Conservation (phyloP, 148 eudicot genomes). For the Rhododendron vialii region DNA sequence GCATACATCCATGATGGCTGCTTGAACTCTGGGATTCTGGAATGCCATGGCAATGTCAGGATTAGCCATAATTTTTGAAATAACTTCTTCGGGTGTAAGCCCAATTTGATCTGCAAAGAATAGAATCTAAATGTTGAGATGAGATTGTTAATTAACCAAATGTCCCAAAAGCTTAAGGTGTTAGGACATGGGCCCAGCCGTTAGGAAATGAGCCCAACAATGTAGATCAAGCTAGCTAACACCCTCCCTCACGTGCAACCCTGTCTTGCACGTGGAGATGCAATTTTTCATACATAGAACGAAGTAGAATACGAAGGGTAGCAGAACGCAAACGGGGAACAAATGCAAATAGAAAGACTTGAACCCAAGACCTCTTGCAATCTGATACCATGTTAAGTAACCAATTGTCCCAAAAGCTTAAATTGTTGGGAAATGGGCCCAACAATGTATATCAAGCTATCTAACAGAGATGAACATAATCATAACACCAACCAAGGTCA, state of each 20-base stretch:
- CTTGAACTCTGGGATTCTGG: constrained; percentile 95
- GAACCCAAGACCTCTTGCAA: background rate
- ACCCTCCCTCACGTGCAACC: background rate
- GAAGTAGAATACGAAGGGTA: background rate
- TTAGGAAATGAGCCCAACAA: background rate
- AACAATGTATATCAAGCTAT: background rate
- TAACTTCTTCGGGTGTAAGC: constrained; percentile 89
- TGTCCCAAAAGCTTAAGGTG: background rate
- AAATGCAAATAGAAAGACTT: too few species aligned
- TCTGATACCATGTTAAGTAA: background rate
- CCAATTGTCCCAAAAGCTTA: background rate
- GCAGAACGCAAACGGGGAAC: background rate
- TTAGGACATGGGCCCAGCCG: background rate
- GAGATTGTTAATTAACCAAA: background rate
- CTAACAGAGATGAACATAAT: background rate
- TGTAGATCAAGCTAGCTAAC: background rate
- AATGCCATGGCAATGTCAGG: constrained; percentile 98
- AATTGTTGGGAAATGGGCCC: too few species aligned
- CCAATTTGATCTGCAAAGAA: constrained; percentile 78
- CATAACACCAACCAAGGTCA: background rate
- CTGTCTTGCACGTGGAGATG: background rate
- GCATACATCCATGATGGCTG: constrained; percentile 96
- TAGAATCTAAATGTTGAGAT: background rate
- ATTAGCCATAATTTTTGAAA: constrained; percentile 87
- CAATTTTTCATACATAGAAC: background rate